A percentile compares a stretch with the other conserved stretches of the same genome.
These are phyloP conservation scores for Colletotrichum horii DNA, from an alignment of 2,329 filamentous ascomycete species.

Conservation along the genomic window DNA sequence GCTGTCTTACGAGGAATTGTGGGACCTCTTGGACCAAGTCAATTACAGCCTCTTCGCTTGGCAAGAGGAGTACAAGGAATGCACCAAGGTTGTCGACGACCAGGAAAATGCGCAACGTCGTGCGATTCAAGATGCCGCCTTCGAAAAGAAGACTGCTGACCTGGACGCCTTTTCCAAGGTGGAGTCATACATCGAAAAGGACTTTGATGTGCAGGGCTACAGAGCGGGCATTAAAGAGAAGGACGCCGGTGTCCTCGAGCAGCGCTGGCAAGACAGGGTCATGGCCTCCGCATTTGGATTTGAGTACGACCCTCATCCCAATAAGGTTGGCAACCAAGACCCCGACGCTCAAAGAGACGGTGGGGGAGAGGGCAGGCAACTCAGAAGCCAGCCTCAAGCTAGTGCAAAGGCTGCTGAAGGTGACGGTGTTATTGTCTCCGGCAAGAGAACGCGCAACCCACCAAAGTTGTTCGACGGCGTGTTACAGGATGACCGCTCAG, in stretches of 20 bases:
- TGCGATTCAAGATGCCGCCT: conserved; percentile 51
- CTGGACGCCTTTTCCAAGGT: conserved; percentile 36
- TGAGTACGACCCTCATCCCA: conserved; percentile 63
- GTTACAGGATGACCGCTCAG: conserved; percentile 53
- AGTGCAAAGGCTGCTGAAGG: conserved; percentile 65
- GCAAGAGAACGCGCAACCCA: conserved; percentile 60
- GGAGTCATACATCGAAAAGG: conserved; percentile 52
- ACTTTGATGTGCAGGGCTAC: conserved; percentile 61
- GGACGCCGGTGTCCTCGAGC: conserved; percentile 48
- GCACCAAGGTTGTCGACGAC: conserved; percentile 59
- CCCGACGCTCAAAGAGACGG: conserved; percentile 62
- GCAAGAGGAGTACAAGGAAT: conserved; percentile 58
- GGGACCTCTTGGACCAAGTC: conserved; percentile 46
- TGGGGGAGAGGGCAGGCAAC: conserved; percentile 55
- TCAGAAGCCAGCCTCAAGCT: conserved; percentile 62
- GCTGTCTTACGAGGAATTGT: conserved; percentile 52
- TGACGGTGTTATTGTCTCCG: conserved; percentile 45
- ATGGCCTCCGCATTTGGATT: conserved; percentile 67
- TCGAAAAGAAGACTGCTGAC: conserved; percentile 49
- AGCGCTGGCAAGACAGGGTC: conserved; percentile 54
- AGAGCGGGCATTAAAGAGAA: conserved; percentile 43
- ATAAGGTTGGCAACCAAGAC: conserved; percentile 64
- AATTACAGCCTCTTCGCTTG: conserved; percentile 54
- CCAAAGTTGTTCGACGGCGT: conserved; percentile 57
- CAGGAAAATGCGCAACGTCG: conserved; percentile 62